These are phyloP conservation scores for Zangia roseola DNA, from an alignment of 768 basidiomycete species.

Conservation along the genomic window DNA sequence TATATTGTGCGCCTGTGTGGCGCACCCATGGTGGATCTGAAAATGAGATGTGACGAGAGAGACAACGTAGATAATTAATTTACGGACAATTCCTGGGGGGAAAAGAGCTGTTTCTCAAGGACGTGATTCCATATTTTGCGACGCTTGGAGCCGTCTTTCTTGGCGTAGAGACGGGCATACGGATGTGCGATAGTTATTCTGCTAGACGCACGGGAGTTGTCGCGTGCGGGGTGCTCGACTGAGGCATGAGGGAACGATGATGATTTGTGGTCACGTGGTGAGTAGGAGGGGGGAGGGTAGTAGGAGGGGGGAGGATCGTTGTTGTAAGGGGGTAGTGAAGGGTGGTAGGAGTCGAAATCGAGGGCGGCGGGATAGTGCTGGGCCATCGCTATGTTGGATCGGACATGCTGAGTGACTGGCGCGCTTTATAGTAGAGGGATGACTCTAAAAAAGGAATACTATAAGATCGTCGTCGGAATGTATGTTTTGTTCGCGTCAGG, in stretches of 20 bases:
- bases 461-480: slow-evolving; percentile 24
- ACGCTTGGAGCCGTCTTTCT: slow-evolving; percentile 61
- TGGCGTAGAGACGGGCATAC: slow-evolving; percentile 67
- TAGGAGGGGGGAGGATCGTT: slow-evolving; percentile 12
- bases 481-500: slow-evolving; percentile 24
- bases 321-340: slow-evolving; percentile 11
- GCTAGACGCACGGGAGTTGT: slow-evolving; percentile 15
- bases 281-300: background rate
- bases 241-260: background rate
- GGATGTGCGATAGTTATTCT: slow-evolving; percentile 54
- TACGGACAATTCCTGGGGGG: slow-evolving; percentile 61
- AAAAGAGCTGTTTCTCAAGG: slow-evolving; percentile 70
- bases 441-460: slow-evolving; percentile 14
- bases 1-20: slow-evolving; percentile 70
- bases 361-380: slow-evolving; percentile 14
- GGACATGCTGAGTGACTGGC: background rate
- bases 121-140: slow-evolving; percentile 78
- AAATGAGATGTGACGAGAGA: background rate
- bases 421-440: slow-evolving; percentile 19
- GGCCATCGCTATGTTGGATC: slow-evolving; percentile 17
- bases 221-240: slow-evolving; percentile 16
- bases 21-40: slow-evolving; percentile 63
- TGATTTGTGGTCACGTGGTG: slow-evolving; percentile 5
- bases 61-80: background rate
- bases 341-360: slow-evolving; percentile 10